A percentile compares a stretch with the other conserved stretches of the same genome.
phyloP scores from a whole-genome alignment of 257 asterid genomes.

The Osmanthus fragrans region DNA sequence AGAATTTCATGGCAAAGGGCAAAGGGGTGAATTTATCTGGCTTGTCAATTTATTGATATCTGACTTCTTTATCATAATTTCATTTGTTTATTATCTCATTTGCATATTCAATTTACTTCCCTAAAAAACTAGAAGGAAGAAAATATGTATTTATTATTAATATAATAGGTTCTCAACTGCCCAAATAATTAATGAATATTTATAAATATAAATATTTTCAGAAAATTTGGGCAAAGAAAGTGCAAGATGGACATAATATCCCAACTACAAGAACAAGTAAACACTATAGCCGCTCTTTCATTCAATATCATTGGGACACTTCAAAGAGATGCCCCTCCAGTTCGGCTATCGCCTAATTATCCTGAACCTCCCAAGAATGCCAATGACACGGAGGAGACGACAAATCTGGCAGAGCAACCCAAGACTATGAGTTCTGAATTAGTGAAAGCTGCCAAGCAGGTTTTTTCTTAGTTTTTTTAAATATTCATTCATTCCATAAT shows the following conservation, averaged over 20 bases:
- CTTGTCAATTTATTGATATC: not conserved
- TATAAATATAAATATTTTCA: not conserved
- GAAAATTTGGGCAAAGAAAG: not conserved
- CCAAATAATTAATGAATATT: not conserved
- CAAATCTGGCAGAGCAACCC: constrained; percentile 70
- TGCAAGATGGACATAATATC: constrained; percentile 75
- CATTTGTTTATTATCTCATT: not conserved
- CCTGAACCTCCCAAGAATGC: constrained; percentile 74
- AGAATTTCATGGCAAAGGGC: not conserved
- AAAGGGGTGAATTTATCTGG: not conserved
- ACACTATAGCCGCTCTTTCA: constrained; percentile 66
- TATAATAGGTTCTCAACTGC: not conserved
- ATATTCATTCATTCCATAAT: not conserved
- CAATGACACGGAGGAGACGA: constrained; percentile 48
- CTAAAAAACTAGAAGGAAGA: not conserved
- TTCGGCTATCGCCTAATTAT: constrained; percentile 76
- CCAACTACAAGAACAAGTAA: constrained; percentile 82
- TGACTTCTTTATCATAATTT: not conserved
- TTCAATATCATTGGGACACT: constrained; percentile 83
- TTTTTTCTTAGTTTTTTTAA: constrained; percentile 5
- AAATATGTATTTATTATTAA: not conserved
- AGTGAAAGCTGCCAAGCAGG: constrained; percentile 94
- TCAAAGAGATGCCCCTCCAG: constrained; percentile 92
- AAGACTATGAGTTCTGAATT: constrained; percentile 74
- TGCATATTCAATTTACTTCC: not conserved